phyloP scores from a whole-genome alignment of 129 eudicot genomes.

The Centrapalus pauciflorus region DNA sequence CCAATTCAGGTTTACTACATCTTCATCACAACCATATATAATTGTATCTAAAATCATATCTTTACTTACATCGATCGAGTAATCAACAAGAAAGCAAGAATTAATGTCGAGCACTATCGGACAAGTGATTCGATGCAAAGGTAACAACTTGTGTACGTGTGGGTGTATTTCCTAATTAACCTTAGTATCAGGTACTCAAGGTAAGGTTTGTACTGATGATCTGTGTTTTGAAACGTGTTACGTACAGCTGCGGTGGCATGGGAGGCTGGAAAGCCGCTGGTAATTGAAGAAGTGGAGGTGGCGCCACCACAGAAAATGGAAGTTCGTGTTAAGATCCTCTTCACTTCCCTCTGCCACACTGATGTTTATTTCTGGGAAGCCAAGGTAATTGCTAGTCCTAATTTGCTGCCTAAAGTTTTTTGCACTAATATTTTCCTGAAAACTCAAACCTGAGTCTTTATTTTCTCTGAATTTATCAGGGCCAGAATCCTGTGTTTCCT shows the following conservation, averaged over 20 bases:
- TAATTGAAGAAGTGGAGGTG: conserved; percentile 79
- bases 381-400: conserved; percentile 37
- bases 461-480: conserved; percentile 33
- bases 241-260: conserved; percentile 75
- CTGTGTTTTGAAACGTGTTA: neutral
- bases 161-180: conserved; percentile 5
- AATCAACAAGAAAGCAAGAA: neutral
- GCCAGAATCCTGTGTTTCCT: conserved; percentile 77
- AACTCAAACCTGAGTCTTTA: neutral
- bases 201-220: neutral
- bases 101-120: conserved; percentile 33
- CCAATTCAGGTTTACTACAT: too few species aligned
- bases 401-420: too few species aligned
- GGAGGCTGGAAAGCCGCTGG: conserved; percentile 83
- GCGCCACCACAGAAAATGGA: conserved; percentile 82
- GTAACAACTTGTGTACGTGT: neutral
- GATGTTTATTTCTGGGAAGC: conserved; percentile 95
- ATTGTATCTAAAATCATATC: too few species aligned
- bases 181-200: conserved; percentile 61
- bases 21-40: too few species aligned
- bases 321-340: conserved; percentile 70
- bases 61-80: neutral
- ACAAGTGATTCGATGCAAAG: conserved; percentile 48
- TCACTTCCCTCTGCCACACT: conserved; percentile 75
- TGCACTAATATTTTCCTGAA: too few species aligned